phyloP scores from a whole-genome alignment of 768 basidiomycete genomes.

The Phylloporus sp. region DNA sequence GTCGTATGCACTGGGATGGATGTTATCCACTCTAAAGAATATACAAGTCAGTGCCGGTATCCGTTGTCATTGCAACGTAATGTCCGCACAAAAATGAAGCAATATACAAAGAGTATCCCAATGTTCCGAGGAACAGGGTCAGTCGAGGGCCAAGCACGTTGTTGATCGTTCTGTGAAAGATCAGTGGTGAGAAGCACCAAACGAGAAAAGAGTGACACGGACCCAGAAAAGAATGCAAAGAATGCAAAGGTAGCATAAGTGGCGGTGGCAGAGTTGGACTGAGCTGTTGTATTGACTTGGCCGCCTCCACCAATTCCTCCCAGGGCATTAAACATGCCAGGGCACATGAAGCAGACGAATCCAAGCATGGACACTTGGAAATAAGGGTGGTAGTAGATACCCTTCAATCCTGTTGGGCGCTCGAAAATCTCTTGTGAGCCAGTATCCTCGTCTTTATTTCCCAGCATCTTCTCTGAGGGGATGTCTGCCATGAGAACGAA shows the following conservation, averaged over 20 bases:
- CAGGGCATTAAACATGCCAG: slow-evolving; percentile 74
- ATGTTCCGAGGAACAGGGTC: slow-evolving; percentile 68
- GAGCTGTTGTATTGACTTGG: slow-evolving; percentile 58
- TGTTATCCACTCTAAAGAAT: slow-evolving; percentile 56
- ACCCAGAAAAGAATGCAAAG: slow-evolving; percentile 69
- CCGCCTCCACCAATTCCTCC: slow-evolving; percentile 79
- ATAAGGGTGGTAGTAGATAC: slow-evolving; percentile 52
- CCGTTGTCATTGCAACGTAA: not conserved
- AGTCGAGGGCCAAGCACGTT: slow-evolving; percentile 74
- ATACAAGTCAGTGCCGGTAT: not conserved
- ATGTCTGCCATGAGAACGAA: slow-evolving; percentile 14
- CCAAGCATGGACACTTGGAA: slow-evolving; percentile 53
- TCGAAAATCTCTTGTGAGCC: slow-evolving; percentile 35
- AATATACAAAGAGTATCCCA: slow-evolving; percentile 74
- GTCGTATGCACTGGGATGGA: slow-evolving; percentile 52
- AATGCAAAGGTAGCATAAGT: slow-evolving; percentile 62
- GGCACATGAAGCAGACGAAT: slow-evolving; percentile 56
- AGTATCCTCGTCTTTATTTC: slow-evolving; percentile 27
- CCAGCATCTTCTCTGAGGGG: slow-evolving; percentile 18
- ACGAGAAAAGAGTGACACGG: slow-evolving; percentile 13
- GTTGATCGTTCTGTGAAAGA: slow-evolving; percentile 56
- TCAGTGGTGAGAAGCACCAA: not conserved
- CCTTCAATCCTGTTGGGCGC: slow-evolving; percentile 48
- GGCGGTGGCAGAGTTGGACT: slow-evolving; percentile 65
- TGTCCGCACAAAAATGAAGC: slow-evolving; percentile 60